Evolutionary conservation across 257 asterid genomes (phyloP).

Genomic region (Nicotiana knightiana): DNA sequence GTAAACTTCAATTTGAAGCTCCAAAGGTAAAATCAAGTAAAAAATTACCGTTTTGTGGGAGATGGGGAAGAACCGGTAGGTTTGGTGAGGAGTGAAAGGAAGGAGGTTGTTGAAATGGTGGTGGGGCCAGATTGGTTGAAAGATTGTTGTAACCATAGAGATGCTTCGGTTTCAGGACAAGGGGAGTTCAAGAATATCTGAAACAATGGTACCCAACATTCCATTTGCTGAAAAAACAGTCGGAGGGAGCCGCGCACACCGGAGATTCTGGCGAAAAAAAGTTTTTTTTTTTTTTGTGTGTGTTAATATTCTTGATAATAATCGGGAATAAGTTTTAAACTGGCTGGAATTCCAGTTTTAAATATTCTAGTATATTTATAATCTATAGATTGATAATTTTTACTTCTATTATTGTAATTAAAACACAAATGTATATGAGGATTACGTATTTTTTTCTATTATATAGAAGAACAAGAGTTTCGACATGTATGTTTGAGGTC

Average conservation of each 20-base stretch:
- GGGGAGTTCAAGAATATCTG: conserved; percentile 58
- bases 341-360: too few species aligned
- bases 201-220: conserved; percentile 59
- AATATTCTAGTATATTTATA: too few species aligned
- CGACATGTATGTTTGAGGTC: too few species aligned
- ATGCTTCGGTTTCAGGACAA: conserved; percentile 68
- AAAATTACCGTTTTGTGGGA: conserved; percentile 24
- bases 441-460: too few species aligned
- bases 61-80: conserved; percentile 19
- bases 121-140: conserved; percentile 31
- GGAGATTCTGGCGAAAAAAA: neutral
- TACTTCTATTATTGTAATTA: too few species aligned
- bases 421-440: too few species aligned
- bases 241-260: too few species aligned
- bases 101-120: conserved; percentile 33
- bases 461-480: too few species aligned
- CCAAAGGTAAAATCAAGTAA: neutral
- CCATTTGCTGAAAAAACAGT: conserved; percentile 31
- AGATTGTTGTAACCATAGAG: conserved; percentile 51
- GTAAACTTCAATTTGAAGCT: neutral
- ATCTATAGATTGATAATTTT: too few species aligned
- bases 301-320: neutral
- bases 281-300: neutral
- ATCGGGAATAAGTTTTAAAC: too few species aligned
- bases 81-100: conserved; percentile 35